These are phyloP conservation scores for Venturia aucupariae DNA, from an alignment of 2,329 filamentous ascomycete genomes.

Conservation along the genomic window DNA sequence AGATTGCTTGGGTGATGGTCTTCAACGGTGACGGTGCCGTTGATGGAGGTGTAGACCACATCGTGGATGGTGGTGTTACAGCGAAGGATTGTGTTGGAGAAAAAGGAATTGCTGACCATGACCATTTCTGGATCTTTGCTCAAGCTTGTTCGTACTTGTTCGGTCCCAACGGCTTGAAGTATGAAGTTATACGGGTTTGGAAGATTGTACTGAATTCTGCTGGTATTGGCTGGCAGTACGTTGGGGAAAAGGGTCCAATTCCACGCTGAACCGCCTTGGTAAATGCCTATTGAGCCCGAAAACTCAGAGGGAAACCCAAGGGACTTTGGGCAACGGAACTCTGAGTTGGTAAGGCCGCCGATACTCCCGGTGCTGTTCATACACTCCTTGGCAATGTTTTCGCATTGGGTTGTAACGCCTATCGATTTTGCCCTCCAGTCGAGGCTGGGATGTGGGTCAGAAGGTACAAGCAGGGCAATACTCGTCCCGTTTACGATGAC, in stretches of 20 bases:
- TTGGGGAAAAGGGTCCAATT: not conserved
- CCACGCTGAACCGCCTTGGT: not conserved
- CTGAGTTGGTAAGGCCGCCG: not conserved
- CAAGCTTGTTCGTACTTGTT: not conserved
- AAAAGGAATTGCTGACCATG: not conserved
- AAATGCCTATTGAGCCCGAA: not conserved
- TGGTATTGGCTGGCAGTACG: not conserved
- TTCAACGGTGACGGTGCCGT: not conserved
- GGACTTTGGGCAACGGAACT: not conserved
- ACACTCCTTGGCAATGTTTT: not conserved
- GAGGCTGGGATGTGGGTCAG: not conserved
- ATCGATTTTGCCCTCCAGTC: not conserved
- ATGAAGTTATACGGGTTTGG: not conserved
- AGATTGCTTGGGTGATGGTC: not conserved
- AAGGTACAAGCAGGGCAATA: not conserved
- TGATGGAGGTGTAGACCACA: not conserved
- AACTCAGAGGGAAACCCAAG: not conserved
- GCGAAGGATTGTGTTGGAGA: not conserved
- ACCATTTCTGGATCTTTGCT: not conserved
- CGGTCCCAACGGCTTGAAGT: not conserved
- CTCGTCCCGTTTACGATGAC: not conserved
- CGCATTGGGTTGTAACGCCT: not conserved
- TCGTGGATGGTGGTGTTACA: not conserved
- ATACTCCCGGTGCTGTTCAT: not conserved
- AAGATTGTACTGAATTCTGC: not conserved